Evolutionary conservation across 2,329 filamentous ascomycete genomes (phyloP).

Genomic region (Aspergillus glaucus): DNA sequence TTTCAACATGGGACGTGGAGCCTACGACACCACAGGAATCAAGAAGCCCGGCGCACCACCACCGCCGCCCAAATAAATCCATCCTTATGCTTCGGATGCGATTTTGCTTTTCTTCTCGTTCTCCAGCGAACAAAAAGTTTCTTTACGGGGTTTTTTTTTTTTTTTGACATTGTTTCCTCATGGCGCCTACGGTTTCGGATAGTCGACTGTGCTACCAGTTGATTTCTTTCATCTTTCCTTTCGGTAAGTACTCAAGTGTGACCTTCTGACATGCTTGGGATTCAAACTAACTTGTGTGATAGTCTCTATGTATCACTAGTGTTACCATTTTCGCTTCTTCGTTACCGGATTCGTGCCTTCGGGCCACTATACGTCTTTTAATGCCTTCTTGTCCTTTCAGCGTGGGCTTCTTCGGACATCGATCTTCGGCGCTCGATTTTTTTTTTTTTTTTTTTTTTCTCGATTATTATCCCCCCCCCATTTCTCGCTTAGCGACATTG

Average conservation of each 20-base stretch:
- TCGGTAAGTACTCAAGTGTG: not conserved
- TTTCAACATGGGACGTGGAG: constrained; percentile 47
- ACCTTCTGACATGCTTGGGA: not conserved
- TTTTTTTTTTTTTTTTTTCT: not conserved
- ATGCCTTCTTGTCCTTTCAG: constrained; percentile 1
- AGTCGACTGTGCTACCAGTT: not conserved
- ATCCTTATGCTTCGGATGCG: constrained; percentile 3
- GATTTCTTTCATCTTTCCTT: not conserved
- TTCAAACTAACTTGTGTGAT: not conserved
- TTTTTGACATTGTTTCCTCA: not conserved
- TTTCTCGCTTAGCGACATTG: not conserved
- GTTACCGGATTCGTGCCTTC: not conserved
- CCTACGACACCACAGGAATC: constrained; percentile 48
- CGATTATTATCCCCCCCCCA: too few relatives aligned
- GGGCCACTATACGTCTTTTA: constrained; percentile 1
- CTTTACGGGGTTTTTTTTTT: not conserved
- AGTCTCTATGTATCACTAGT: constrained; percentile 6
- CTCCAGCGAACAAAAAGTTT: constrained; percentile 18
- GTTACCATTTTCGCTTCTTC: constrained; percentile 5
- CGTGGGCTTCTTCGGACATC: not conserved
- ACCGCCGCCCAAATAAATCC: constrained; percentile 35
- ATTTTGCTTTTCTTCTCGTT: constrained; percentile 10
- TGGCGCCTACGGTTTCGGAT: not conserved
- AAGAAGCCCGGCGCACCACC: constrained; percentile 43
- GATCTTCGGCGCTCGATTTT: not conserved